These are phyloP conservation scores for Fistulinella staudtii DNA, from an alignment of 1,284 basidiomycete genomes.

Conservation along the genomic window DNA sequence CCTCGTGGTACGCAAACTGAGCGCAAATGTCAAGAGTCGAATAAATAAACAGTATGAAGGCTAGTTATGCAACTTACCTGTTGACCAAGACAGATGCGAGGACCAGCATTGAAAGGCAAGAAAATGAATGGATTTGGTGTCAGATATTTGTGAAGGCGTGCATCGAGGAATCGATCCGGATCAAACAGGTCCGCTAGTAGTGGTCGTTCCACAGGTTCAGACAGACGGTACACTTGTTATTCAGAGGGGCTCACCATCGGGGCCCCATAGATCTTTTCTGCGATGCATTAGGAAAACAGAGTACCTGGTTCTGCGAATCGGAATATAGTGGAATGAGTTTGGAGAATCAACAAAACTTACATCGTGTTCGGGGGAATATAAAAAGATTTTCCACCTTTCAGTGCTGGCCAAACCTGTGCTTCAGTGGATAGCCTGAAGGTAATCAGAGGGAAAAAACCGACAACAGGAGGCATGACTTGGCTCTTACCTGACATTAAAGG, in stretches of 20 bases:
- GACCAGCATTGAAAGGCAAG: conserved; percentile 47
- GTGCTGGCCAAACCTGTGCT: conserved; percentile 17
- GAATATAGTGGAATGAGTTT: neutral
- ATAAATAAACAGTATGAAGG: neutral
- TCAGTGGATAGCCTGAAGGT: conserved; percentile 29
- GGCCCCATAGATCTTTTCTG: conserved; percentile 36
- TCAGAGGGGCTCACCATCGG: conserved; percentile 25
- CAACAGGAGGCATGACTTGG: neutral
- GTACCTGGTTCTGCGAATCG: conserved; percentile 19
- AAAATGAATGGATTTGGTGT: conserved; percentile 41
- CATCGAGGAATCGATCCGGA: conserved; percentile 50
- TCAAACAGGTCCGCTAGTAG: conserved; percentile 41
- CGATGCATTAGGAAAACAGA: conserved; percentile 36
- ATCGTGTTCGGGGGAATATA: conserved; percentile 21
- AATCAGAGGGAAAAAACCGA: conserved; percentile 10
- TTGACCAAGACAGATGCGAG: conserved; percentile 47
- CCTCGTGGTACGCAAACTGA: conserved; percentile 40
- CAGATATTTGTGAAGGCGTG: conserved; percentile 28
- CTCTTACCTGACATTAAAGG: conserved; percentile 35
- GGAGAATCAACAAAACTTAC: conserved; percentile 4
- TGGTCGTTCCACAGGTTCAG: neutral
- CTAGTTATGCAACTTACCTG: conserved; percentile 26
- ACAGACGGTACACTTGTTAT: too few relatives aligned
- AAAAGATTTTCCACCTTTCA: conserved; percentile 21
- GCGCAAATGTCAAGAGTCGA: neutral